Evolutionary conservation across 352 stramenopile genomes (phyloP), one percentile per base, ranked within the genome.

Genomic region (Phytopythium delawarense): DNA sequence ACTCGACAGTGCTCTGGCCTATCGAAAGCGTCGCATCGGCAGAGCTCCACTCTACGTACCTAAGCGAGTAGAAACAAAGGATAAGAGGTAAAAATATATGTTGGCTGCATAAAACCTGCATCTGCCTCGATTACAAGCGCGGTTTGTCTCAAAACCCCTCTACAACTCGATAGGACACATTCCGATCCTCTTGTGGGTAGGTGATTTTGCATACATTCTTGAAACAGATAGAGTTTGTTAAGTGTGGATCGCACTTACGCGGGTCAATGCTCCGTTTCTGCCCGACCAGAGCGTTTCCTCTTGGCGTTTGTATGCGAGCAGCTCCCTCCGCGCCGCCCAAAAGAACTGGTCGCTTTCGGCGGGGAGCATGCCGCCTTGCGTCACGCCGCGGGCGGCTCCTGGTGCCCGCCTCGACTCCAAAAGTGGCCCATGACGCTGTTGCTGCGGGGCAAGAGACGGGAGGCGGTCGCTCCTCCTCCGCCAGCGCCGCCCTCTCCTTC

Each of bases 361-460:
- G 44, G 44, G 44, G 44, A 50, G 28, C 44, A 50, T 50, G 44
- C 12, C 44, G 44, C 20, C n/a, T n/a, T n/a, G n/a, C n/a, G n/a
- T n/a, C 15, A 23, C 16, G 42, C 42, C 42, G 42, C 42, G 39
- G 39, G 39, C 39, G 39, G 16, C 16, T 45, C 39, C 39, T 45
- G 13, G 39, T 18, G 39, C 39, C 15, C 39, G 39, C 7, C 30
- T 18, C 39, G 51, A 23, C 20, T 37, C 51, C 51, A 57, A 32
- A 39, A 42, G 34, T 57, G 51, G 34, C 45, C 25, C 49, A 44
- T 30, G 51, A 4, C 20, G 15, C 50, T 42, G 13, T 4, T 18
- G 40, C 39, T 51, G 40, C 34, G 34, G 1, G 21, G 42, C 40
- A 61, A 54, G 48, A 54, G 48, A 54, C 48, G 48, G 20, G 48